Percentiles rank a stretch among this genome's conserved stretches.
These are phyloP conservation scores for Aspergillus flavus DNA, from an alignment of 2,329 filamentous ascomycete genomes.

Conservation along the genomic window DNA sequence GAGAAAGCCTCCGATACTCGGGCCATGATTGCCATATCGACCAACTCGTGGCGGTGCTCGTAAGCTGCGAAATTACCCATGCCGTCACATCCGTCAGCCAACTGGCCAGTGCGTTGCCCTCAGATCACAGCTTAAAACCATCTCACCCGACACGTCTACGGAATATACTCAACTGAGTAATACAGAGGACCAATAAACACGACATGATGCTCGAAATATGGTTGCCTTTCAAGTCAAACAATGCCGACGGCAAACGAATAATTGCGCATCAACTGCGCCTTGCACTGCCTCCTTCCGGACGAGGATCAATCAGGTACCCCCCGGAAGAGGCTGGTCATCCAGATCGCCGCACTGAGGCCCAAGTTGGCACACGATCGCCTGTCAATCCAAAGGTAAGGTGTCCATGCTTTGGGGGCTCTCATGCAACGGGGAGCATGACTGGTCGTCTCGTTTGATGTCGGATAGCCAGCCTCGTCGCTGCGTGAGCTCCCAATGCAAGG, in stretches of 20 bases:
- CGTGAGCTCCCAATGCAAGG: background rate
- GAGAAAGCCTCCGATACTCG: too few relatives aligned
- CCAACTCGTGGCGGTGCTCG: background rate
- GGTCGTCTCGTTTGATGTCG: background rate
- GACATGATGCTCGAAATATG: background rate
- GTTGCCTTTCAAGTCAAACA: background rate
- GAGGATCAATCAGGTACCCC: background rate
- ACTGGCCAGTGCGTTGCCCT: background rate
- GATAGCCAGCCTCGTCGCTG: background rate
- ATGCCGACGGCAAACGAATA: background rate
- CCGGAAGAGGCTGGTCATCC: background rate
- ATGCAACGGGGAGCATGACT: background rate
- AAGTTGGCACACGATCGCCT: background rate
- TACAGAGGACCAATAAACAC: background rate
- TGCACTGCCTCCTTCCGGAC: slow-evolving; percentile 1
- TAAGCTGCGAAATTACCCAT: background rate
- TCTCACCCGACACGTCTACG: background rate
- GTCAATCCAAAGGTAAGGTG: background rate
- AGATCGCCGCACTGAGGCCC: background rate
- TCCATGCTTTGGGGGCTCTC: background rate
- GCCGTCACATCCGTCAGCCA: background rate
- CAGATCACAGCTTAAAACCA: background rate
- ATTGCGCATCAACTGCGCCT: background rate
- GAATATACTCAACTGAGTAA: background rate
- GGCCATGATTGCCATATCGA: background rate